Percentiles rank a stretch among this genome's conserved stretches.
phyloP scores from a whole-genome alignment of 139 green algal genomes.

The Micractinium sp. region DNA sequence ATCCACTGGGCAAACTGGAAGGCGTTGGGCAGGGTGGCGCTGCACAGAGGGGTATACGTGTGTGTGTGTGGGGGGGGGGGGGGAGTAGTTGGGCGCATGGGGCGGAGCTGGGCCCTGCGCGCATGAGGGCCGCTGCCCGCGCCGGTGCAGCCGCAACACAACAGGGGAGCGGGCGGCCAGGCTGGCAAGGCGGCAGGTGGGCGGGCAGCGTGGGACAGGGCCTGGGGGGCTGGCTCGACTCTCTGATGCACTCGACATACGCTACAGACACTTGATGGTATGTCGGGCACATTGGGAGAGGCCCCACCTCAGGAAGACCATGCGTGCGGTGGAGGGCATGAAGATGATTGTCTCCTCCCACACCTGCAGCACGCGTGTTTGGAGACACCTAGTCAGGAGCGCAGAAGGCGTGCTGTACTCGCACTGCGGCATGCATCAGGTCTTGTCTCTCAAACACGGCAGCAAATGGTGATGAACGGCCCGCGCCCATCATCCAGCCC shows the following conservation, averaged over 20 bases:
- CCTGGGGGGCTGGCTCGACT: not conserved
- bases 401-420: too few relatives aligned
- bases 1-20: constrained; percentile 96
- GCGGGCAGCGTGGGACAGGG: not conserved
- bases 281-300: too few relatives aligned
- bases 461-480: too few relatives aligned
- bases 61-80: not conserved
- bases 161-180: not conserved
- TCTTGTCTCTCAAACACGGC: too few relatives aligned
- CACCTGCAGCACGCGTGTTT: constrained; percentile 59
- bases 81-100: not conserved
- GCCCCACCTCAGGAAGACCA: constrained; percentile 77
- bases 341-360: constrained; percentile 99
- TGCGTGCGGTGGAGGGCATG: constrained; percentile 64
- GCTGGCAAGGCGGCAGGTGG: not conserved
- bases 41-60: not conserved
- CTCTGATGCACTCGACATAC: not conserved
- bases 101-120: not conserved
- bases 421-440: too few relatives aligned
- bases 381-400: too few relatives aligned
- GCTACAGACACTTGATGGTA: too few relatives aligned
- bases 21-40: constrained; percentile 95
- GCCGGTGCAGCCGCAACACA: not conserved
- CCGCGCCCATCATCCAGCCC: too few relatives aligned
- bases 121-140: not conserved